Percentiles rank a stretch among this genome's conserved stretches.
Conservation (phyloP, 345 rosid genomes). For the Hypericum androsaemum region DNA sequence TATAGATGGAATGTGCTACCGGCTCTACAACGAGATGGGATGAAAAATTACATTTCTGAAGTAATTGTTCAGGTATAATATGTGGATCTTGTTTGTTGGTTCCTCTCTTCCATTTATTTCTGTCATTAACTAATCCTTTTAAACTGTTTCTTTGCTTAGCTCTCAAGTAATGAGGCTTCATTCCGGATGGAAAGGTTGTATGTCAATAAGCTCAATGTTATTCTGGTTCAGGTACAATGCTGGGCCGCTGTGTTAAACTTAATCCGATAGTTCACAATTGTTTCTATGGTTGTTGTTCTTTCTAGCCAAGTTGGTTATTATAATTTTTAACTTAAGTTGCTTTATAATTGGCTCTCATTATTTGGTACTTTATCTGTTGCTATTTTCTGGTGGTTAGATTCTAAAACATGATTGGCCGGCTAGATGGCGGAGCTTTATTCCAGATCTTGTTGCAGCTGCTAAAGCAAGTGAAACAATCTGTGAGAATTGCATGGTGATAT, state of each 20-base stretch:
- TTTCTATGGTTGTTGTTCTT: not conserved
- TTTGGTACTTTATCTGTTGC: not conserved
- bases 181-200: slow-evolving; percentile 81
- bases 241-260: not conserved
- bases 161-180: slow-evolving; percentile 81
- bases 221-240: slow-evolving; percentile 76
- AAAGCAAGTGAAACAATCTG: slow-evolving; percentile 99
- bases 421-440: slow-evolving; percentile 95
- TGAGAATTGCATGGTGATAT: slow-evolving; percentile 94
- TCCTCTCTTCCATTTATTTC: not conserved
- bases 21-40: slow-evolving; percentile 92
- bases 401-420: slow-evolving; percentile 99
- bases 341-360: not conserved
- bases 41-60: slow-evolving; percentile 98
- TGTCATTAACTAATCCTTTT: not conserved
- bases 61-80: slow-evolving; percentile 80
- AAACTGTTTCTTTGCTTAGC: slow-evolving; percentile 28
- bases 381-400: slow-evolving; percentile 39
- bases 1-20: slow-evolving; percentile 99
- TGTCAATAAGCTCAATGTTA: slow-evolving; percentile 88
- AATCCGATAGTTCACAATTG: not conserved
- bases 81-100: not conserved
- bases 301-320: not conserved
- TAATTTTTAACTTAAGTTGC: not conserved
- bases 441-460: slow-evolving; percentile 97